Percentiles rank a stretch among this genome's conserved stretches.
Conservation (phyloP, 1,139 yeast species). For the Chernovozyma aurita region DNA sequence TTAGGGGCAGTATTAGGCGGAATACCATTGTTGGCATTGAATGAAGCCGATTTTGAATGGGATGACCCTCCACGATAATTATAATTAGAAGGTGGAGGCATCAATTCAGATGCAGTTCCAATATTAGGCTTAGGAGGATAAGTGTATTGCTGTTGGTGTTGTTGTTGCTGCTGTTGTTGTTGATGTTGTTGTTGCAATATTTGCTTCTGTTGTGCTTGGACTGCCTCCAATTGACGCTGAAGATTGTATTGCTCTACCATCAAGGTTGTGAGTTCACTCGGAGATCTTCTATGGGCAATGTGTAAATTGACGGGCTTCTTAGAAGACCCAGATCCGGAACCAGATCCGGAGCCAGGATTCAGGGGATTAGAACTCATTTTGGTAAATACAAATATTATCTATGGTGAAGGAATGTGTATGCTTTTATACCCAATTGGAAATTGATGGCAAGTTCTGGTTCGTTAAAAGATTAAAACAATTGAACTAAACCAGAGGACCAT, state of each 20-base stretch:
- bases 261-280: constrained; percentile 88
- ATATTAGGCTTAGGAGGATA: constrained; percentile 14
- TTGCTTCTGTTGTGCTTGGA: constrained; percentile 90
- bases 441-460: too few species aligned
- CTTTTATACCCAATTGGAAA: too few species aligned
- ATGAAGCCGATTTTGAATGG: constrained; percentile 41
- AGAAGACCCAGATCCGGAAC: too few species aligned
- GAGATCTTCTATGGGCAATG: constrained; percentile 92
- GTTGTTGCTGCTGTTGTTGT: constrained; percentile 45
- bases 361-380: neutral
- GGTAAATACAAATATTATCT: too few species aligned
- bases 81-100: constrained; percentile 21
- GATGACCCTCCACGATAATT: constrained; percentile 9
- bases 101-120: constrained; percentile 16
- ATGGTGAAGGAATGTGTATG: too few species aligned
- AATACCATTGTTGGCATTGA: constrained; percentile 13
- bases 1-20: constrained; percentile 1
- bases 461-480: too few species aligned
- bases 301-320: constrained; percentile 49
- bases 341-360: neutral
- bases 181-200: constrained; percentile 64
- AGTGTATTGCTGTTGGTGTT: constrained; percentile 33
- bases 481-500: too few species aligned
- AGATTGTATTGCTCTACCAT: constrained; percentile 90
- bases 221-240: constrained; percentile 87